Conservation (phyloP, 345 rosid species). For the Euphorbia tirucalli region DNA sequence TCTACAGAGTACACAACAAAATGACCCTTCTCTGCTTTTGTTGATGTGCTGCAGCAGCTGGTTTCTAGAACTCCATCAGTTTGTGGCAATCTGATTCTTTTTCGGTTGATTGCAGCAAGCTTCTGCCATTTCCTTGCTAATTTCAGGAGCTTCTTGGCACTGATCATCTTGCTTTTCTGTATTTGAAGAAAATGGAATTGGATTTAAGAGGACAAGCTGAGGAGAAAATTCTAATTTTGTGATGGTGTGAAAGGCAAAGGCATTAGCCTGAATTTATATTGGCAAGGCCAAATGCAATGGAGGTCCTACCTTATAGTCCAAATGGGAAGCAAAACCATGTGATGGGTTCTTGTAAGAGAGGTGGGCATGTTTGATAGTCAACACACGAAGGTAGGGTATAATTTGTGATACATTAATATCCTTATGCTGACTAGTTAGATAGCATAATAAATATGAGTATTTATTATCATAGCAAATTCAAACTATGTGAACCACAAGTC, state of each 20-base stretch:
- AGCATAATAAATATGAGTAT: neutral
- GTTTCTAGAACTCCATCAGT: neutral
- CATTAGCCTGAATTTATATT: too few relatives aligned
- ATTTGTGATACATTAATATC: too few relatives aligned
- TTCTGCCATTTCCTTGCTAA: conserved; percentile 20
- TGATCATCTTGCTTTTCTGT: conserved; percentile 9
- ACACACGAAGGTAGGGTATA: too few relatives aligned
- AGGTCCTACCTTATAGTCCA: too few relatives aligned
- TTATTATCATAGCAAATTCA: too few relatives aligned
- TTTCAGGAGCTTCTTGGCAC: conserved; percentile 8
- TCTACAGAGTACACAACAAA: conserved; percentile 15
- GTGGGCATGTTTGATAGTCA: too few relatives aligned
- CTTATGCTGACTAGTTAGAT: neutral
- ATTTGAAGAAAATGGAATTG: neutral
- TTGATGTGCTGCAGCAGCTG: conserved; percentile 1
- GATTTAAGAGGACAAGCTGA: too few relatives aligned
- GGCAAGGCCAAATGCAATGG: too few relatives aligned
- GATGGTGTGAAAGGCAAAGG: neutral
- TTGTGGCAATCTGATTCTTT: neutral
- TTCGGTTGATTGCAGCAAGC: neutral
- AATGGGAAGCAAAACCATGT: conserved; percentile 7
- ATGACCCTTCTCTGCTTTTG: conserved; percentile 9
- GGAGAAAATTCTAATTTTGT: neutral
- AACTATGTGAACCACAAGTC: neutral
- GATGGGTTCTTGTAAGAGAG: neutral